phyloP scores from a whole-genome alignment of 2,329 filamentous ascomycete genomes.

The Nemania sp. region DNA sequence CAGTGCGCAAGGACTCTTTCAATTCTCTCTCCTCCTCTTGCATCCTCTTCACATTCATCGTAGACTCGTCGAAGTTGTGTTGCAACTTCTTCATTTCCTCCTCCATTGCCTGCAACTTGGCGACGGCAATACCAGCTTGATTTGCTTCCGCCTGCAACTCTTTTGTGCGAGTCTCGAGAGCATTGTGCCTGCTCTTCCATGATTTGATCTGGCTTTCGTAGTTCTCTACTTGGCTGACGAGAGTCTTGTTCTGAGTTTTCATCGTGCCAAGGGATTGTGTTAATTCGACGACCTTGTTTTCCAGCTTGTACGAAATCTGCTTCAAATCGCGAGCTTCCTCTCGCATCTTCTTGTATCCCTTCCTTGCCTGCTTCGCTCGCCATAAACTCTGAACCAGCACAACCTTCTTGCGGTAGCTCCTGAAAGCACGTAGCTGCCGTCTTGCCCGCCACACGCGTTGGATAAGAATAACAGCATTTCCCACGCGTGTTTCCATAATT shows the following conservation, averaged over 20 bases:
- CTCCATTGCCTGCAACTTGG: slow-evolving; percentile 90
- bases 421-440: slow-evolving; percentile 82
- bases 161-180: slow-evolving; percentile 88
- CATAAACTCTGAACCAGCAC: slow-evolving; percentile 92
- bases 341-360: slow-evolving; percentile 87
- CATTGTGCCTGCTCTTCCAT: slow-evolving; percentile 92
- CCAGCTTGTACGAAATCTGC: slow-evolving; percentile 98
- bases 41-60: slow-evolving; percentile 89
- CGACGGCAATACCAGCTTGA: slow-evolving; percentile 94
- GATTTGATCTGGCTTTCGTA: slow-evolving; percentile 97
- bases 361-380: slow-evolving; percentile 85
- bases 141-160: slow-evolving; percentile 97
- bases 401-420: slow-evolving; percentile 89
- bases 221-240: slow-evolving; percentile 90
- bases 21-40: slow-evolving; percentile 93
- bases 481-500: slow-evolving; percentile 92
- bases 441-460: slow-evolving; percentile 91
- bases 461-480: slow-evolving; percentile 90
- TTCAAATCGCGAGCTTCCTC: slow-evolving; percentile 98
- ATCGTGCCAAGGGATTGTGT: slow-evolving; percentile 92
- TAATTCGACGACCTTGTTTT: slow-evolving; percentile 99
- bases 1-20: slow-evolving; percentile 82
- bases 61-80: slow-evolving; percentile 88
- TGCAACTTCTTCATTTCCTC: slow-evolving; percentile 95
- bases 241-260: slow-evolving; percentile 93